Evolutionary conservation across 805 yeast genomes (phyloP).

Genomic region (Torulaspora delbrueckii): DNA sequence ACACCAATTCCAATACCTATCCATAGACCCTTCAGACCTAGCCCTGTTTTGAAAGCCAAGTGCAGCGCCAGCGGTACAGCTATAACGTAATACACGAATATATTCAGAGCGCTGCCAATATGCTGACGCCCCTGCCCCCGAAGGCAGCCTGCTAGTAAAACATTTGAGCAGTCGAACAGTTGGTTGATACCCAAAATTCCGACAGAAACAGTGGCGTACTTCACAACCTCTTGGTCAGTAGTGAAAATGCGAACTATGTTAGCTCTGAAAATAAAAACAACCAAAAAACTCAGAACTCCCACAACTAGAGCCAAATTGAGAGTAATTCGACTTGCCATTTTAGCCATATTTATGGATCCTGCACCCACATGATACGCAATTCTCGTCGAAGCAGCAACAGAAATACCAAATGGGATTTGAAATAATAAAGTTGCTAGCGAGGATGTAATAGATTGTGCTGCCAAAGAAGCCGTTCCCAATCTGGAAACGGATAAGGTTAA

Average conservation of each 20-base stretch:
- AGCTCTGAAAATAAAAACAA: slow-evolving; percentile 43
- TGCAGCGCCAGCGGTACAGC: slow-evolving; percentile 64
- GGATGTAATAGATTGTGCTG: slow-evolving; percentile 53
- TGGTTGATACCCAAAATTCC: slow-evolving; percentile 65
- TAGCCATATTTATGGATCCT: slow-evolving; percentile 26
- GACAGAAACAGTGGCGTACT: slow-evolving; percentile 48
- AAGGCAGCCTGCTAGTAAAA: slow-evolving; percentile 66
- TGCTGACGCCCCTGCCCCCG: slow-evolving; percentile 74
- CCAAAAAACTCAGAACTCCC: slow-evolving; percentile 40
- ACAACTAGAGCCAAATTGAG: slow-evolving; percentile 35
- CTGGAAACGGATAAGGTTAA: slow-evolving; percentile 49
- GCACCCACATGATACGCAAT: slow-evolving; percentile 52
- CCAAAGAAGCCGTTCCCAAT: slow-evolving; percentile 50
- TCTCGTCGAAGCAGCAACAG: slow-evolving; percentile 52
- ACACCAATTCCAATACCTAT: slow-evolving; percentile 65
- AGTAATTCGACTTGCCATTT: slow-evolving; percentile 40
- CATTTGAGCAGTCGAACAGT: slow-evolving; percentile 63
- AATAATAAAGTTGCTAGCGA: slow-evolving; percentile 48
- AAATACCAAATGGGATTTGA: slow-evolving; percentile 54
- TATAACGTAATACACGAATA: slow-evolving; percentile 63
- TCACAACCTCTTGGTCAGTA: slow-evolving; percentile 52
- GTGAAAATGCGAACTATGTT: slow-evolving; percentile 58
- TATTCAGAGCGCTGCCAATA: slow-evolving; percentile 64
- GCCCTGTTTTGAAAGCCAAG: slow-evolving; percentile 45
- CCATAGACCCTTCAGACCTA: slow-evolving; percentile 66